Evolutionary conservation across 352 stramenopile genomes (phyloP).

Genomic region (Phytophthora palmivora): DNA sequence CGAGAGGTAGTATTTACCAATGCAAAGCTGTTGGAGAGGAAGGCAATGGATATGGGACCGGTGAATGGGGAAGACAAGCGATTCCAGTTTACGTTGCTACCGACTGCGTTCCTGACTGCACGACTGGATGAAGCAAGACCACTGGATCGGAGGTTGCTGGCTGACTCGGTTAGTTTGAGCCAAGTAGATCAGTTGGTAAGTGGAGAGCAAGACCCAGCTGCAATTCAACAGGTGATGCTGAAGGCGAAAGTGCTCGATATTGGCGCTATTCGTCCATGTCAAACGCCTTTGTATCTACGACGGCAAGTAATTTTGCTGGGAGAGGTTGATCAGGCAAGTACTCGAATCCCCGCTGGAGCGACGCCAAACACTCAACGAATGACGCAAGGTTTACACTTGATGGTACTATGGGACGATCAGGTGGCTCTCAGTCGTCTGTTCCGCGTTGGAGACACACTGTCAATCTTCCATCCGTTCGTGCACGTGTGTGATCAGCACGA

Average conservation of each 20-base stretch:
- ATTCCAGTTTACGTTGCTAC: slow-evolving; percentile 42
- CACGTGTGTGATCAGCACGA: slow-evolving; percentile 56
- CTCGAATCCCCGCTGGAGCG: slow-evolving; percentile 1
- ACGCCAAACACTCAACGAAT: slow-evolving; percentile 22
- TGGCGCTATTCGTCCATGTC: slow-evolving; percentile 66
- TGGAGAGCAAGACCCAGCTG: slow-evolving; percentile 22
- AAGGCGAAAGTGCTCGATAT: slow-evolving; percentile 69
- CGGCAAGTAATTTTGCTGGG: slow-evolving; percentile 71
- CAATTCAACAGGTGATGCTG: slow-evolving; percentile 46
- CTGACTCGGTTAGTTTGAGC: slow-evolving; percentile 32
- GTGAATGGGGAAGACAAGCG: background rate
- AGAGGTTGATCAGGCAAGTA: slow-evolving; percentile 27
- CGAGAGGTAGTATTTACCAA: slow-evolving; percentile 61
- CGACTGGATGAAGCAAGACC: slow-evolving; percentile 30
- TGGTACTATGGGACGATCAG: slow-evolving; percentile 78
- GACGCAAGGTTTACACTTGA: slow-evolving; percentile 48
- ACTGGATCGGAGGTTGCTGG: slow-evolving; percentile 36
- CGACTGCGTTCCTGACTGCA: slow-evolving; percentile 49
- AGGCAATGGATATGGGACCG: slow-evolving; percentile 26
- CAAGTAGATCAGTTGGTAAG: slow-evolving; percentile 36
- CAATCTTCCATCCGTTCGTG: slow-evolving; percentile 69
- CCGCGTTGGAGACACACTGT: slow-evolving; percentile 60
- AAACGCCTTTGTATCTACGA: slow-evolving; percentile 60
- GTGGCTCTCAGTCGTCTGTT: slow-evolving; percentile 69
- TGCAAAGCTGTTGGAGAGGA: slow-evolving; percentile 64